Base-by-base conservation (phyloP, 2,329 filamentous ascomycete species). In the Madurella fahalii region DNA sequence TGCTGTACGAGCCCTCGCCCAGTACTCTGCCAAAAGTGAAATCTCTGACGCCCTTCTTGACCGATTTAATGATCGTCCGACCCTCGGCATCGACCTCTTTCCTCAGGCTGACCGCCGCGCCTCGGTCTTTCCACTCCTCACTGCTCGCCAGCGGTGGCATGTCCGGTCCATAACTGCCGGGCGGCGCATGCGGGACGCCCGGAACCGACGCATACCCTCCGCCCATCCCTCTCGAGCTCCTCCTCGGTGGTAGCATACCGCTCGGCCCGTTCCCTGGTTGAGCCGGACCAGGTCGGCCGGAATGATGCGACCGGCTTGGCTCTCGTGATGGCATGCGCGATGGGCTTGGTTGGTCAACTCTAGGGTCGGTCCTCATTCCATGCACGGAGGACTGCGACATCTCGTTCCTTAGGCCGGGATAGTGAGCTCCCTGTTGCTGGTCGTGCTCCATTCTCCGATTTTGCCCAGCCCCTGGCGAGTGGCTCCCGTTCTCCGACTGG, bases 21-120 rank as follows among this genome's bases (percentile, higher is more conserved):
- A 99, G 78, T 2, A 93, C 86, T 52, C 89, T 83, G 20, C 92
- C 92, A 72, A 99, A 99, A 39, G 86, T 87, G 72, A 99, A 99
- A 74, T 99, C 94, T 62, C 94, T 89, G 43, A 99, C 94, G 2
- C 94, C 94, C 69, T 99, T 99, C 72, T 97, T 97, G 51, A 97
- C 86, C 56, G 89, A 86, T 58, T 90, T 85, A 58, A 90, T 80
- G 9, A 95, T 80, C 2, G 89, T 84, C 62, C 90, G 88, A 17
- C 94, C 94, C 61, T 86, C 89, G 31, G 88, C 83, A 70, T 97
- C 94, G 25, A 91, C 80, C 67, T 96, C 92, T 68, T 90, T 86
- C 54, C 88, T 83, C 50, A 92, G 80, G 16, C 86, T 85, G 30
- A 95, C 84, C 1, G 93, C 91, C n/a, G 94, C 93, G 42, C 94